Evolutionary conservation across 768 basidiomycete species (phyloP).

Genomic region (Cubamyces sp.): DNA sequence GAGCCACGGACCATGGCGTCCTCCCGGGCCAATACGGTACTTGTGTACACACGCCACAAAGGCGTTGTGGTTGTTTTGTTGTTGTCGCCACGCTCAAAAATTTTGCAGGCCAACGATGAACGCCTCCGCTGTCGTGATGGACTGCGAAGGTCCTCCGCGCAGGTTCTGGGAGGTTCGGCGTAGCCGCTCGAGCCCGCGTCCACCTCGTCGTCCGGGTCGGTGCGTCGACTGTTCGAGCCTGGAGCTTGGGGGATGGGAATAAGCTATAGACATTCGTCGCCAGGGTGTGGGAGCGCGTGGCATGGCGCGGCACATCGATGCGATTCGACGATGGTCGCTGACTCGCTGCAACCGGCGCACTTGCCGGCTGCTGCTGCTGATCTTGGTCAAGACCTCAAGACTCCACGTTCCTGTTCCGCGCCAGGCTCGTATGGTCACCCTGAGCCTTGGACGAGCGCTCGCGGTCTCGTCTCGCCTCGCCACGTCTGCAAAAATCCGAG

Average conservation of each 20-base stretch:
- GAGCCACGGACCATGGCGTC: too few relatives aligned
- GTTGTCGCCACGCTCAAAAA: too few relatives aligned
- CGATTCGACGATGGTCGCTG: neutral
- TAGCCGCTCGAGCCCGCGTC: neutral
- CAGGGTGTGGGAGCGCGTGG: neutral
- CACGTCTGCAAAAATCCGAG: too few relatives aligned
- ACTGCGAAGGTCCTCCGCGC: neutral
- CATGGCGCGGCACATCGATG: too few relatives aligned
- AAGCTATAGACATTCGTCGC: slow-evolving; percentile 1
- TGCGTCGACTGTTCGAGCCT: neutral
- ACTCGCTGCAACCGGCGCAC: neutral
- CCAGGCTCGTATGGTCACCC: too few relatives aligned
- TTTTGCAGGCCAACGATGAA: neutral
- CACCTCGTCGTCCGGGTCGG: neutral
- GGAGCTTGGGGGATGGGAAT: neutral
- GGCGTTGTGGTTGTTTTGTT: too few relatives aligned
- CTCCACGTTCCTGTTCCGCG: too few relatives aligned
- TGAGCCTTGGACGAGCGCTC: too few relatives aligned
- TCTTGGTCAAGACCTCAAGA: too few relatives aligned
- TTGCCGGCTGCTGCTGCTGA: neutral
- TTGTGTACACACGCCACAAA: too few relatives aligned
- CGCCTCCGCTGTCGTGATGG: neutral
- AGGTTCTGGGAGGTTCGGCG: slow-evolving; percentile 9
- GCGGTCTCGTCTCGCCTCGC: too few relatives aligned
- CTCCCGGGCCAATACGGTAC: too few relatives aligned